Evolutionary conservation across 108 stramenopile species (phyloP), one percentile per base, ranked within the genome.

Genomic region (Pseudonitzschia multiseries): DNA sequence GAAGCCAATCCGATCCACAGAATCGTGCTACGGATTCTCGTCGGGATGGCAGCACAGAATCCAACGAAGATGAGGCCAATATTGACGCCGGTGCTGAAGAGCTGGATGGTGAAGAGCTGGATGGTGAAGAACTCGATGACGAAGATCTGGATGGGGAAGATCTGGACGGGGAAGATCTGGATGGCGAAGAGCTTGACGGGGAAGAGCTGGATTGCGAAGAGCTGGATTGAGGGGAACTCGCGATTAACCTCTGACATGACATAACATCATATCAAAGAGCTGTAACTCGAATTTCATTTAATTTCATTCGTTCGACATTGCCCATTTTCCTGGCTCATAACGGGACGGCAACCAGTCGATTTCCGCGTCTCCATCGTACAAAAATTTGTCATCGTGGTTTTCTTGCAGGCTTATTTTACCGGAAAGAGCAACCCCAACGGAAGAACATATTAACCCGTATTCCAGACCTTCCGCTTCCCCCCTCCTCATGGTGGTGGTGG

Each of bases 281-380:
- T n/a, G n/a, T n/a, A n/a, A n/a, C 36, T 36, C 36, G 36, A n/a
- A n/a, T 31, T 31, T 59, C 57, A 59, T 31, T 59, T 24, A 13
- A 6, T 64, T 60, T 27, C 68, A 66, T 53, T 63, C 43, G 17
- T 67, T 46, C 41, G 84, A 81, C 62, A 85, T 63, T 17, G 81
- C 74, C 84, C 84, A 85, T 12, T 46, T 36, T 40, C 81, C 81
- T 51, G 84, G 80, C 68, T 85, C 84, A 0, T 33, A 28, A 13
- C 53, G 27, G 18, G 22, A 65, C 8, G 81, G 77, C 60, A 64
- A 74, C 73, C 73, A 70, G 36, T 48, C 51, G 54, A 81, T 72
- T n/a, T 52, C 29, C 9, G 22, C 21, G 8, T 29, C 50, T 41
- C 72, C 57, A 2, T 68, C 67, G 24, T 27, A 42, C 36, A 33